Evolutionary conservation across 257 asterid species (phyloP).

Genomic region (Galeopsis tetrahit): DNA sequence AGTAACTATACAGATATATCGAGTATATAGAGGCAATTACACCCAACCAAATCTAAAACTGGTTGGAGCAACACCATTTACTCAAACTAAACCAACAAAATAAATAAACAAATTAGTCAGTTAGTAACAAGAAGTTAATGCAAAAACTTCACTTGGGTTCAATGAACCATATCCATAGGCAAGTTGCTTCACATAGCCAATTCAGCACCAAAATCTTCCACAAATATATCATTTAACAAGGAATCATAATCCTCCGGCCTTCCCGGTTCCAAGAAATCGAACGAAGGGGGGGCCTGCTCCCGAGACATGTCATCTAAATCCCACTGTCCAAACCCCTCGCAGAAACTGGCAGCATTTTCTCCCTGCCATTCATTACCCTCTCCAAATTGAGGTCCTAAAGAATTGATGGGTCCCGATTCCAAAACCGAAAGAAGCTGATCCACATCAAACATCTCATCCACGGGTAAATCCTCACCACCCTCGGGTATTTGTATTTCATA

Average conservation of each 20-base stretch:
- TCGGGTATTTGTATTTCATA: not conserved
- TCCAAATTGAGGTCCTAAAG: slow-evolving; percentile 16
- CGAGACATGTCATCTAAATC: not conserved
- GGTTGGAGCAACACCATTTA: not conserved
- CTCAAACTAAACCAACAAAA: not conserved
- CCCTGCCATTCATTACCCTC: slow-evolving; percentile 1
- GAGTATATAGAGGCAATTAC: too few species aligned
- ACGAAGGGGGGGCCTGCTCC: not conserved
- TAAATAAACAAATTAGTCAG: not conserved
- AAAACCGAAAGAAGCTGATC: slow-evolving; percentile 57
- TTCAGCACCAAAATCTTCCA: slow-evolving; percentile 15
- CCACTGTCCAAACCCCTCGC: slow-evolving; percentile 20
- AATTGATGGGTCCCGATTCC: slow-evolving; percentile 12
- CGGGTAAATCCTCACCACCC: slow-evolving; percentile 11
- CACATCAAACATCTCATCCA: slow-evolving; percentile 59
- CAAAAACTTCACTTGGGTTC: not conserved
- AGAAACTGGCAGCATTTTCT: not conserved
- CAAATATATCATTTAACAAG: slow-evolving; percentile 46
- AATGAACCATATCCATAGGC: not conserved
- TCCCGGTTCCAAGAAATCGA: slow-evolving; percentile 69
- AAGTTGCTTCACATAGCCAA: not conserved
- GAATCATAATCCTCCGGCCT: slow-evolving; percentile 55
- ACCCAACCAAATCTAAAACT: not conserved
- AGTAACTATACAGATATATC: too few species aligned
- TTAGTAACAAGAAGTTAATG: not conserved